phyloP scores from a whole-genome alignment of 192 early-diverging fungal genomes.

The Podila verticillata region DNA sequence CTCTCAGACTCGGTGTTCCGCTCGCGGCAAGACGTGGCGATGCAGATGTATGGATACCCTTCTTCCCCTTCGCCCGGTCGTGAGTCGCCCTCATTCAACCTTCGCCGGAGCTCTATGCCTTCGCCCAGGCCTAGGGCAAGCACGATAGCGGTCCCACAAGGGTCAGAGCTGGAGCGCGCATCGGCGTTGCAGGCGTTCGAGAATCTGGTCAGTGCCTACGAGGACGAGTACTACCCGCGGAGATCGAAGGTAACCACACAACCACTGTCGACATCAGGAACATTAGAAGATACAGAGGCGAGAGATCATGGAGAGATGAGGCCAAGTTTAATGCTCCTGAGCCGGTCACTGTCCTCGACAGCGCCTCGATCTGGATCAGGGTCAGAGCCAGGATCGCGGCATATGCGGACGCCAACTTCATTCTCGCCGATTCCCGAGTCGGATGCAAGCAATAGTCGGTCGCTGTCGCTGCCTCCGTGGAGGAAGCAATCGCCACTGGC shows the following conservation, averaged over 20 bases:
- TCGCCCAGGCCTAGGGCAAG: background rate
- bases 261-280: background rate
- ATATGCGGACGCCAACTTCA: background rate
- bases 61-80: background rate
- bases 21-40: slow-evolving; percentile 8
- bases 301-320: too few species aligned
- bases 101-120: background rate
- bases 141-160: background rate
- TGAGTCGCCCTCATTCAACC: background rate
- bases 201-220: slow-evolving; percentile 29
- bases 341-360: too few species aligned
- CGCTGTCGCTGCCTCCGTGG: slow-evolving; percentile 32
- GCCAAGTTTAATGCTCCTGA: too few species aligned
- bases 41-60: slow-evolving; percentile 1
- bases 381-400: background rate
- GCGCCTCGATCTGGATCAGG: background rate
- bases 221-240: slow-evolving; percentile 11
- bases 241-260: background rate
- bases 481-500: slow-evolving; percentile 4
- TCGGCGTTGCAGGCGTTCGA: slow-evolving; percentile 27
- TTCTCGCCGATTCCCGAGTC: background rate
- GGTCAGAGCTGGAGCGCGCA: slow-evolving; percentile 5
- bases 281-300: background rate
- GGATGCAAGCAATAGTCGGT: slow-evolving; percentile 6
- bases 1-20: slow-evolving; percentile 24